phyloP scores from a whole-genome alignment of 1,139 yeast species.

The Saccharomyces hybrid region DNA sequence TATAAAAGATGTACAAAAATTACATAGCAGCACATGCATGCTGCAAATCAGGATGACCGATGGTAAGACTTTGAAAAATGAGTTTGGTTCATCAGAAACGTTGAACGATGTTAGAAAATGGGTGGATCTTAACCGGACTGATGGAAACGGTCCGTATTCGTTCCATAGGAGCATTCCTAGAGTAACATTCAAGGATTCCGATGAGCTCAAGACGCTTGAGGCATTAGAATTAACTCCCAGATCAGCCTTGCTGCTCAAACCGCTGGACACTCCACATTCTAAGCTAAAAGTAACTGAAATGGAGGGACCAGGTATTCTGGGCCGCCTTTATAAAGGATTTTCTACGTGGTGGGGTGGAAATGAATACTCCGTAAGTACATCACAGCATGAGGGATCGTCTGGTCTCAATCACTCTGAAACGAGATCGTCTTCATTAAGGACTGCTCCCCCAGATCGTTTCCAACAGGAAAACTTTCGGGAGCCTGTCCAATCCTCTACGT shows the following conservation, averaged over 20 bases:
- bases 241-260: slow-evolving; percentile 57
- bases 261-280: slow-evolving; percentile 27
- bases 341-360: slow-evolving; percentile 29
- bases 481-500: slow-evolving; percentile 23
- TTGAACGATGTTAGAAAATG: slow-evolving; percentile 47
- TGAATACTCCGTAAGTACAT: neutral
- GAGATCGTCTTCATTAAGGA: neutral
- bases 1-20: slow-evolving; percentile 8
- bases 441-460: neutral
- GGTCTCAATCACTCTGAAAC: neutral
- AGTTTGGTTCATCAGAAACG: slow-evolving; percentile 18
- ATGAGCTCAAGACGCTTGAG: slow-evolving; percentile 43
- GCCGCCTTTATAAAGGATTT: slow-evolving; percentile 29
- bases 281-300: slow-evolving; percentile 16
- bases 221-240: slow-evolving; percentile 52
- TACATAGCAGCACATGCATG: slow-evolving; percentile 12
- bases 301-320: slow-evolving; percentile 29
- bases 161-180: slow-evolving; percentile 42
- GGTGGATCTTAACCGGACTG: slow-evolving; percentile 47
- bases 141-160: slow-evolving; percentile 39
- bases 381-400: neutral
- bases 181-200: slow-evolving; percentile 39
- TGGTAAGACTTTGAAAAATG: slow-evolving; percentile 18
- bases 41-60: slow-evolving; percentile 23
- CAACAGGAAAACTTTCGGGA: neutral